phyloP scores from a whole-genome alignment of 306 rosid species.

The Benincasa hispida region DNA sequence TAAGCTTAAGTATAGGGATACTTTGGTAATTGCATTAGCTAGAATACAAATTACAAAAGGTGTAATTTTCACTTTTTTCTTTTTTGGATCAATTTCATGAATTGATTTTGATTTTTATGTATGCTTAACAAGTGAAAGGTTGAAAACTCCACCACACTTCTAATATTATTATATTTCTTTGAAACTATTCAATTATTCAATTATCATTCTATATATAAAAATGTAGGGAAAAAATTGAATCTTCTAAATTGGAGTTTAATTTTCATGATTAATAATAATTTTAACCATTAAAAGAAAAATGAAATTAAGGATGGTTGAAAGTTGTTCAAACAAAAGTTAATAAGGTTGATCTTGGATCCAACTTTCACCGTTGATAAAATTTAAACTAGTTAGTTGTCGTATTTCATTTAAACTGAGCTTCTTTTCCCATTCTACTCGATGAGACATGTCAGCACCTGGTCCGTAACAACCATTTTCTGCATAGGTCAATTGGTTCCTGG shows the following conservation, averaged over 20 bases:
- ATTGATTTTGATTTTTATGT: not conserved
- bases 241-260: not conserved
- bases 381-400: conserved; percentile 11
- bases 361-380: conserved; percentile 34
- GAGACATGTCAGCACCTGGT: conserved; percentile 26
- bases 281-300: not conserved
- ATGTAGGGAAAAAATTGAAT: not conserved
- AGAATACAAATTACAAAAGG: not conserved
- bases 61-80: not conserved
- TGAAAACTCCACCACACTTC: not conserved
- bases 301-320: not conserved
- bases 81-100: not conserved
- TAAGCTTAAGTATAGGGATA: not conserved
- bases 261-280: not conserved
- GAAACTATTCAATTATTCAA: not conserved
- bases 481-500: conserved; percentile 34
- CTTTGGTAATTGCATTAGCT: not conserved
- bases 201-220: not conserved
- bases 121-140: not conserved
- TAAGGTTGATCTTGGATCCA: conserved; percentile 40
- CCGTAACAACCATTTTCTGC: conserved; percentile 45
- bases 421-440: conserved; percentile 48
- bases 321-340: not conserved
- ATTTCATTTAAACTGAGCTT: conserved; percentile 13
- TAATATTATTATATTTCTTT: not conserved